Evolutionary conservation across 768 basidiomycete genomes (phyloP).

Genomic region (Obba rivulosa): DNA sequence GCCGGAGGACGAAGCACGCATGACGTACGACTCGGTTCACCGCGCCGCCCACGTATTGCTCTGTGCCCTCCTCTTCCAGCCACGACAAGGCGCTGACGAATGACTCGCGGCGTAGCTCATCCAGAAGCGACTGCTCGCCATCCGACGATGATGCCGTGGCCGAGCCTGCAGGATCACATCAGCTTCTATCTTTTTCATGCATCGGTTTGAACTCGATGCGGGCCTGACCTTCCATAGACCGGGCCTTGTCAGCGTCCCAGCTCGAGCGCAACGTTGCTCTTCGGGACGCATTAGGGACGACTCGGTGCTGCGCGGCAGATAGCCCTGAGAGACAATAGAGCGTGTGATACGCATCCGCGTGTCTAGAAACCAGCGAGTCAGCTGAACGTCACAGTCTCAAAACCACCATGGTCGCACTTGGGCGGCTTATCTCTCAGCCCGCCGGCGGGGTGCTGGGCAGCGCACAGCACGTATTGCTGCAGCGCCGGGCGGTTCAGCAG

Average conservation of each 20-base stretch:
- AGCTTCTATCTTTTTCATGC: neutral
- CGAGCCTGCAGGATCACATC: neutral
- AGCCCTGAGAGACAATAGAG: slow-evolving; percentile 89
- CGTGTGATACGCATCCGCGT: slow-evolving; percentile 94
- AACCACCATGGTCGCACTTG: slow-evolving; percentile 61
- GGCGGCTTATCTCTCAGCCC: slow-evolving; percentile 95
- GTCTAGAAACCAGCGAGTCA: slow-evolving; percentile 35
- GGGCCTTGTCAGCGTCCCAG: slow-evolving; percentile 13
- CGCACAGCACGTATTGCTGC: slow-evolving; percentile 82
- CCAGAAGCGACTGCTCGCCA: slow-evolving; percentile 19
- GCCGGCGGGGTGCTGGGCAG: slow-evolving; percentile 80
- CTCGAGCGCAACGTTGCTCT: slow-evolving; percentile 9
- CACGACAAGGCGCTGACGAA: slow-evolving; percentile 59
- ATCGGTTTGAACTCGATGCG: neutral
- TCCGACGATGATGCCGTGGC: slow-evolving; percentile 3
- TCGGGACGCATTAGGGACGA: slow-evolving; percentile 27
- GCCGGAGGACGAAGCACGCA: neutral
- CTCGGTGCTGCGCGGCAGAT: slow-evolving; percentile 80
- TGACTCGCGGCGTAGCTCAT: slow-evolving; percentile 35
- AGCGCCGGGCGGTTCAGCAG: slow-evolving; percentile 62
- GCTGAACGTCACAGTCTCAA: neutral
- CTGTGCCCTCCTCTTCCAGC: slow-evolving; percentile 60
- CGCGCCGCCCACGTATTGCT: slow-evolving; percentile 51
- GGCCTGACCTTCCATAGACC: slow-evolving; percentile 10
- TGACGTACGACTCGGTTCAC: slow-evolving; percentile 57